These are phyloP conservation scores for Boehmeria nivea DNA, from an alignment of 306 rosid species.

Conservation along the genomic window DNA sequence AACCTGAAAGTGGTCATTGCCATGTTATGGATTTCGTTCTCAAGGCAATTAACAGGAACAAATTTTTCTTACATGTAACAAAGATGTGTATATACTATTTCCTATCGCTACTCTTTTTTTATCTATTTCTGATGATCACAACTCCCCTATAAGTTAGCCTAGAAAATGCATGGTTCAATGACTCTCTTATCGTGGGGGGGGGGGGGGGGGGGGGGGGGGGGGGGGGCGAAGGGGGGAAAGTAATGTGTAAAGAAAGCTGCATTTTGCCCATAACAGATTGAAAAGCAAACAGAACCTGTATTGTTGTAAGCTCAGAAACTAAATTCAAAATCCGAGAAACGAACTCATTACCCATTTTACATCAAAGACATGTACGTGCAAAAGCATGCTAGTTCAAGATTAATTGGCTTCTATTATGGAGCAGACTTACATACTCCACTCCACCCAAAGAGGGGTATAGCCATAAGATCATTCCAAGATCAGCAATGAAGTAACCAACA, in stretches of 20 bases:
- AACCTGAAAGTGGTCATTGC: conserved; percentile 27
- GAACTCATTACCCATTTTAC: too few species aligned
- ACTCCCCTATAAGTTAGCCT: not conserved
- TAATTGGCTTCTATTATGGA: not conserved
- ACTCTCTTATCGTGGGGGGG: too few species aligned
- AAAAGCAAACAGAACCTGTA: too few species aligned
- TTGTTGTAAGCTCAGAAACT: too few species aligned
- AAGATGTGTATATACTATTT: not conserved
- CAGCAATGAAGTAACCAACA: conserved; percentile 44
- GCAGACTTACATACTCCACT: conserved; percentile 47
- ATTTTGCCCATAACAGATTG: not conserved
- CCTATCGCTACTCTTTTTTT: not conserved
- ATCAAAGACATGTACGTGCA: too few species aligned
- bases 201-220: too few species aligned
- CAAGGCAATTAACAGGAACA: not conserved
- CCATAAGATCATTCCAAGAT: conserved; percentile 43
- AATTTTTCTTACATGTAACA: not conserved
- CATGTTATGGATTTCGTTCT: not conserved
- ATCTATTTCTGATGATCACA: conserved; percentile 7
- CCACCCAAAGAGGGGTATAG: conserved; percentile 51
- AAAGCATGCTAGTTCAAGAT: too few species aligned
- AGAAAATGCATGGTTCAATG: not conserved
- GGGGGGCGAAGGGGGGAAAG: too few species aligned
- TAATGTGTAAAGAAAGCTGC: not conserved
- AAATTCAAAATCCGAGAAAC: too few species aligned